Conservation (phyloP, 1,284 basidiomycete species). For the Fomes fomentarius region DNA sequence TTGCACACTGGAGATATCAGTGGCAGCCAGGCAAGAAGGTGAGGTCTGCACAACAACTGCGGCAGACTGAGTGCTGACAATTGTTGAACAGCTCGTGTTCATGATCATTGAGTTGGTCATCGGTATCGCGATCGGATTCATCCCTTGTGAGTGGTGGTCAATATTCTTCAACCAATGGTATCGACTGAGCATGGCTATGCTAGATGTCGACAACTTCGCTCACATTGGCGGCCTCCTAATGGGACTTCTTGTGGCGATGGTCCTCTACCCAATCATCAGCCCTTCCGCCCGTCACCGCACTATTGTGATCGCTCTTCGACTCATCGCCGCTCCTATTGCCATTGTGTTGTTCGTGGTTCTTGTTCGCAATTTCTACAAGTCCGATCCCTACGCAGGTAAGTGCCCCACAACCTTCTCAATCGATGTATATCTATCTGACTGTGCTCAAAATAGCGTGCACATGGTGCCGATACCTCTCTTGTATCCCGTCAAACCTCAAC, state of each 20-base stretch:
- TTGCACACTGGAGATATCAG: slow-evolving; percentile 92
- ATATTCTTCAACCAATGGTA: no score
- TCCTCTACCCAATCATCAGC: slow-evolving; percentile 91
- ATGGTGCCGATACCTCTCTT: slow-evolving; percentile 90
- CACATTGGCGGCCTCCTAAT: slow-evolving; percentile 83
- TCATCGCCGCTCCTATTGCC: slow-evolving; percentile 74
- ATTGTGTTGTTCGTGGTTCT: slow-evolving; percentile 85
- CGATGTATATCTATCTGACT: slow-evolving; percentile 11
- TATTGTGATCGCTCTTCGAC: slow-evolving; percentile 77
- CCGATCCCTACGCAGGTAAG: slow-evolving; percentile 78
- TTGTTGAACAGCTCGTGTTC: slow-evolving; percentile 62
- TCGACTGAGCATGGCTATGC: not conserved
- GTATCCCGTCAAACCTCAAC: slow-evolving; percentile 80
- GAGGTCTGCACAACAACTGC: slow-evolving; percentile 11
- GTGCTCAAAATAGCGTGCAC: slow-evolving; percentile 62
- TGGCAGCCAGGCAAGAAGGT: slow-evolving; percentile 80
- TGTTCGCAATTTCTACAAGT: slow-evolving; percentile 88
- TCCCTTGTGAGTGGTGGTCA: slow-evolving; percentile 62
- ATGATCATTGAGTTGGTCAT: slow-evolving; percentile 86
- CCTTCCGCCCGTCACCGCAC: slow-evolving; percentile 71
- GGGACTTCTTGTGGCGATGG: slow-evolving; percentile 81
- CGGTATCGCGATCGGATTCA: slow-evolving; percentile 86
- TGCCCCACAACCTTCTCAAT: slow-evolving; percentile 7
- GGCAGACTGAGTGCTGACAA: not conserved
- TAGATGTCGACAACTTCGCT: slow-evolving; percentile 41